A percentile compares a stretch with the other conserved stretches of the same genome.
These are phyloP conservation scores for Anisodus tanguticus DNA, from an alignment of 257 asterid species.

Conservation along the genomic window DNA sequence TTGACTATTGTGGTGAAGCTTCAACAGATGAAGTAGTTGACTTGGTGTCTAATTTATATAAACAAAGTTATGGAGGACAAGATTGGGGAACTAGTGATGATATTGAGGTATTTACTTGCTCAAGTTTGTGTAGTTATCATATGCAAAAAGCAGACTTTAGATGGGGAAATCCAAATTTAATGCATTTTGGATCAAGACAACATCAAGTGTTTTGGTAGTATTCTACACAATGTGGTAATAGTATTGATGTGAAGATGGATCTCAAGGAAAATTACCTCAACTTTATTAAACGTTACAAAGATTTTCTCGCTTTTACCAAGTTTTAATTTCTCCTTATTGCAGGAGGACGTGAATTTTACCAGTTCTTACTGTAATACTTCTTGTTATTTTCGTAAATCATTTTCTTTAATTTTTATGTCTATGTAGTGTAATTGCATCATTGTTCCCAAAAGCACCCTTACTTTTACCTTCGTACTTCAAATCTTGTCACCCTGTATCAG, in stretches of 20 bases:
- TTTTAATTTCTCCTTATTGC: too few relatives aligned
- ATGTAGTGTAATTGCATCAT: too few relatives aligned
- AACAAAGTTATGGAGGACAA: not conserved
- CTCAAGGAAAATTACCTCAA: not conserved
- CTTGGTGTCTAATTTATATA: not conserved
- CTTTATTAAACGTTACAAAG: not conserved
- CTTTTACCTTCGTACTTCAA: too few relatives aligned
- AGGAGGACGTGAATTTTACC: too few relatives aligned
- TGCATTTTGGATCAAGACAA: not conserved
- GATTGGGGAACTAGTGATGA: not conserved
- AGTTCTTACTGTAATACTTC: too few relatives aligned
- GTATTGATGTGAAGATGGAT: constrained; percentile 16
- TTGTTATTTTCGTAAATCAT: too few relatives aligned
- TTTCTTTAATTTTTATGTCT: too few relatives aligned
- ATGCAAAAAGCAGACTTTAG: not conserved
- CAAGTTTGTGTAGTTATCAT: not conserved
- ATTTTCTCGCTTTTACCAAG: not conserved
- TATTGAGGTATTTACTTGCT: constrained; percentile 1
- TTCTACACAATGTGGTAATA: not conserved
- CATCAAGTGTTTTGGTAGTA: not conserved
- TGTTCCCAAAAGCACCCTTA: too few relatives aligned
- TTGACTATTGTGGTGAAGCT: not conserved
- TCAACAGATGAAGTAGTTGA: not conserved
- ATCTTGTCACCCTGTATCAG: too few relatives aligned
- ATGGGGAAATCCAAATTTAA: not conserved